Base-by-base conservation (phyloP, 2,329 filamentous ascomycete species). In the Purpureocillium takamizusanense region DNA sequence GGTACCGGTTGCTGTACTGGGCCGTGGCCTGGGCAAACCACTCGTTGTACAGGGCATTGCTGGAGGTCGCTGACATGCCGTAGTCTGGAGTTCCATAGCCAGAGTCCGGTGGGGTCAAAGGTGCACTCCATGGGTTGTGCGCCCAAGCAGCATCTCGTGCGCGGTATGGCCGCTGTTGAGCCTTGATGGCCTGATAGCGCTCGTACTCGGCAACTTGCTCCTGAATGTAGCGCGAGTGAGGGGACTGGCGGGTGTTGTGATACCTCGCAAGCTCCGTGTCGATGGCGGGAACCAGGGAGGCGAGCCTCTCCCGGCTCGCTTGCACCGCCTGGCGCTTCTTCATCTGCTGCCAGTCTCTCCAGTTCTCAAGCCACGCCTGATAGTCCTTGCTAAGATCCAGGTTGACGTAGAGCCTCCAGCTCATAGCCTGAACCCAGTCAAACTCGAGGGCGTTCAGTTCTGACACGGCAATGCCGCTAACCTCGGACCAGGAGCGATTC, bases 401-500 rank as follows among this genome's bases (percentile, higher is more conserved):
- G 54, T 94, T 88, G 56, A 92, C 83, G 56, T 94, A 92, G 38
- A 95, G 78, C 47, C 81, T 74, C 82, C 86, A 95, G 50, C 78
- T 72, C 57, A 94, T 92, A 31, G 81, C 80, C 39, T 78, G 72
- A 31, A 95, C 73, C 89, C 89, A 95, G 51, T 94, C 83, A 52
- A 83, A 78, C 67, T 95, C 89, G 59, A 94, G 75, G 43, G 74
- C 70, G 65, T 95, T 95, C 49, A 95, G 72, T 55, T 95, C 87
- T 3, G 74, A 65, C 15, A 95, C 87, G 25, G 81, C 72, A 48
- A 95, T 94, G 44, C 86, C 86, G 62, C 87, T 95, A 37, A 95
- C 89, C 56, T 95, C 89, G 5, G 89, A 86, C 89, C 89, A 95
- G 1, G 89, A 95, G 39, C 86, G 83, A 66, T 95, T 95, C 71